These are phyloP conservation scores for Sclerotinia trifoliorum DNA, from an alignment of 2,329 filamentous ascomycete species.

Conservation along the genomic window DNA sequence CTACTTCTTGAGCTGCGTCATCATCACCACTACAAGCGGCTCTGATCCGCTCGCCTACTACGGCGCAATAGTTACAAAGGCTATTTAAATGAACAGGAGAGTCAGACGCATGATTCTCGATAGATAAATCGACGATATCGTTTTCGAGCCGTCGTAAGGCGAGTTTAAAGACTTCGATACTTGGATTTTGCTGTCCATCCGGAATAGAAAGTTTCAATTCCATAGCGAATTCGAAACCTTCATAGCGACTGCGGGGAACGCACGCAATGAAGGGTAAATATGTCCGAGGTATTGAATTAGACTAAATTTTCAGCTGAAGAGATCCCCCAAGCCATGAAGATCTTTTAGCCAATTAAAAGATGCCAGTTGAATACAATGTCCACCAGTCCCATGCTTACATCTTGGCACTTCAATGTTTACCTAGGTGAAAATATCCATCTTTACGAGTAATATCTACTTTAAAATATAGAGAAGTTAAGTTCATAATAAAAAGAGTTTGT, in stretches of 20 bases:
- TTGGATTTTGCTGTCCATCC: background rate
- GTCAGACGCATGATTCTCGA: no score
- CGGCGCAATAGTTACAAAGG: background rate
- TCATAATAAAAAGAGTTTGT: background rate
- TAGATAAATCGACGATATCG: background rate
- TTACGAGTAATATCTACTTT: background rate
- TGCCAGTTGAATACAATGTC: background rate
- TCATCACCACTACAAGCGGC: background rate
- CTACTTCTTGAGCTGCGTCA: background rate
- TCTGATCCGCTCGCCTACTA: background rate
- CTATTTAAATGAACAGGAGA: background rate
- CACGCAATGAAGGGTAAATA: background rate
- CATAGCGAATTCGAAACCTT: background rate
- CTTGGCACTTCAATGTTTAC: background rate
- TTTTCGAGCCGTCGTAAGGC: background rate
- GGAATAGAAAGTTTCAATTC: conserved; percentile 2
- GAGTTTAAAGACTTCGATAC: background rate
- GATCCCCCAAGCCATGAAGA: background rate
- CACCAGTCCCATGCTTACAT: background rate
- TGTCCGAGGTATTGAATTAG: background rate
- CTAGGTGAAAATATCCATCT: background rate
- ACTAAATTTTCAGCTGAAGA: background rate
- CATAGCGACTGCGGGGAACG: no score
- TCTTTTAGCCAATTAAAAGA: background rate
- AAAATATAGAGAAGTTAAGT: background rate